phyloP scores from a whole-genome alignment of 768 basidiomycete genomes.

The Lentinula sp. region DNA sequence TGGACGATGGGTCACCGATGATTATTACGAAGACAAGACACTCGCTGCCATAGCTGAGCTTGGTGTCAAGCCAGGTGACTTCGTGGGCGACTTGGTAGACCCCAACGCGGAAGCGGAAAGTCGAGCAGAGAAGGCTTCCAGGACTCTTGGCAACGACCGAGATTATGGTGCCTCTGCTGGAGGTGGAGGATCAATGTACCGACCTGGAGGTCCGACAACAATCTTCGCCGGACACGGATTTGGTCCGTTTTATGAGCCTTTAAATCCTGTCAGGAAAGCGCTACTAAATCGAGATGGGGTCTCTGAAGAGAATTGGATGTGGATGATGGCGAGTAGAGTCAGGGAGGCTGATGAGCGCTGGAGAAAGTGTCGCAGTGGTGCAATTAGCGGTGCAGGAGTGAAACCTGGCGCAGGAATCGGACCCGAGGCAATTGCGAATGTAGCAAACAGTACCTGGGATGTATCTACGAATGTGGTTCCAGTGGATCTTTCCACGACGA shows the following conservation, averaged over 20 bases:
- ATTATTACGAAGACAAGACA: slow-evolving; percentile 90
- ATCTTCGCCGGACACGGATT: slow-evolving; percentile 80
- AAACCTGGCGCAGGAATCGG: slow-evolving; percentile 45
- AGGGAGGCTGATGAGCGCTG: slow-evolving; percentile 60
- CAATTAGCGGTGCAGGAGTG: slow-evolving; percentile 35
- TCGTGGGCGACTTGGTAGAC: slow-evolving; percentile 78
- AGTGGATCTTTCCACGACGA: not conserved
- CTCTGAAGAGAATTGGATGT: slow-evolving; percentile 91
- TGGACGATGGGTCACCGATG: slow-evolving; percentile 89
- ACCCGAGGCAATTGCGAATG: slow-evolving; percentile 22
- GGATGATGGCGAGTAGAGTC: slow-evolving; percentile 62
- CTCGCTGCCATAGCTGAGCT: slow-evolving; percentile 72
- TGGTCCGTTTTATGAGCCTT: slow-evolving; percentile 85
- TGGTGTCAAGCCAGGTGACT: slow-evolving; percentile 78
- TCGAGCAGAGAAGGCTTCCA: slow-evolving; percentile 31
- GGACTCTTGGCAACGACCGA: slow-evolving; percentile 2
- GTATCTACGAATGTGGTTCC: slow-evolving; percentile 6
- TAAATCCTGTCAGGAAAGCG: slow-evolving; percentile 80
- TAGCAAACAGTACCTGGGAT: slow-evolving; percentile 20
- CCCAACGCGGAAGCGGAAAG: slow-evolving; percentile 51
- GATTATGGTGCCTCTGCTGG: slow-evolving; percentile 30
- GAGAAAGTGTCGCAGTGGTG: slow-evolving; percentile 40
- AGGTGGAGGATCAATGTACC: slow-evolving; percentile 66
- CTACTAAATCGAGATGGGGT: slow-evolving; percentile 75
- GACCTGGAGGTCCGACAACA: slow-evolving; percentile 89